Evolutionary conservation across 1,284 basidiomycete genomes (phyloP).

Genomic region (Thelephora terrestris): DNA sequence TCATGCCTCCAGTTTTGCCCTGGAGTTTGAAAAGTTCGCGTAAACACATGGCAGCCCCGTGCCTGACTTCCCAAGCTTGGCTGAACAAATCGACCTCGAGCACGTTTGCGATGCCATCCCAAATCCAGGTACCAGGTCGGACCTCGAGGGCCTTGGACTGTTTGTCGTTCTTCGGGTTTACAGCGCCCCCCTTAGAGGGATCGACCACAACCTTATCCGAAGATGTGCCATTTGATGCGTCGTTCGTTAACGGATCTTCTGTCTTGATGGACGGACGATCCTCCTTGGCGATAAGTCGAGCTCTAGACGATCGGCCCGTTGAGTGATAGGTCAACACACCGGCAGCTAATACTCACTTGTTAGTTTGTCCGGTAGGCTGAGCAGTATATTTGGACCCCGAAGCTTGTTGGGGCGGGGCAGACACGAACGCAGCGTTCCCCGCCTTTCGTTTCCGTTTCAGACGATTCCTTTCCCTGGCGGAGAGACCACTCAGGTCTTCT

Average conservation of each 20-base stretch:
- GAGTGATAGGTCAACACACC: background rate
- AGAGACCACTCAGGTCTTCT: slow-evolving; percentile 44
- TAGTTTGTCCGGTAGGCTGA: slow-evolving; percentile 40
- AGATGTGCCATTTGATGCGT: slow-evolving; percentile 25
- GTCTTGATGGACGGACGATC: slow-evolving; percentile 26
- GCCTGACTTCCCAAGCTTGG: slow-evolving; percentile 87
- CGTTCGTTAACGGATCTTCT: background rate
- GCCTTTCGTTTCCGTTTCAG: slow-evolving; percentile 86
- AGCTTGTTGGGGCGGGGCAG: slow-evolving; percentile 51
- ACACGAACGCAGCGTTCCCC: slow-evolving; percentile 71
- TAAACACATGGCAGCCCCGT: slow-evolving; percentile 89
- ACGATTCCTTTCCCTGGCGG: slow-evolving; percentile 83
- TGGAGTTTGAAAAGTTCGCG: slow-evolving; percentile 85
- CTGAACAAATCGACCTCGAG: slow-evolving; percentile 84
- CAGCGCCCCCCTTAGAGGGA: slow-evolving; percentile 71
- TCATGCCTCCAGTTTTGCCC: slow-evolving; percentile 77
- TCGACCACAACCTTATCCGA: slow-evolving; percentile 64
- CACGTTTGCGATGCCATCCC: slow-evolving; percentile 77
- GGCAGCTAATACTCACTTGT: slow-evolving; percentile 38
- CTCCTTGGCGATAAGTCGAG: slow-evolving; percentile 54
- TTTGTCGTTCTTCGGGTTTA: slow-evolving; percentile 63
- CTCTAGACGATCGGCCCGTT: slow-evolving; percentile 32
- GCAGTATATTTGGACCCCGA: slow-evolving; percentile 46
- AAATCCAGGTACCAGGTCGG: slow-evolving; percentile 74
- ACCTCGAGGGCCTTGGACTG: slow-evolving; percentile 69